Evolutionary conservation across 495 filamentous ascomycete species (phyloP), one percentile per base, ranked within the genome.

Genomic region (Hyaloscypha bicolor): DNA sequence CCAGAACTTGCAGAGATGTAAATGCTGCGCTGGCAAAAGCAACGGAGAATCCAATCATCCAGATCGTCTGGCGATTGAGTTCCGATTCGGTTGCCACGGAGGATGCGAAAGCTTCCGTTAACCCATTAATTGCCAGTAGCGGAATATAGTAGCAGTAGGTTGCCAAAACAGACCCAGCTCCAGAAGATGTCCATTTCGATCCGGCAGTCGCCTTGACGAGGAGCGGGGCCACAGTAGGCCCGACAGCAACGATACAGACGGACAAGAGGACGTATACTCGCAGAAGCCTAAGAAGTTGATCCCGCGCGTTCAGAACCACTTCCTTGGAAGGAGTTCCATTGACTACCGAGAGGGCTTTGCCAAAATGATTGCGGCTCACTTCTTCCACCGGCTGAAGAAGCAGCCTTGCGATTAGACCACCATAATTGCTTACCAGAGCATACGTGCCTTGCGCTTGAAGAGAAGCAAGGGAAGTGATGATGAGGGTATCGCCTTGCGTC

Each of bases 361-460:
- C 91, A 74, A 98, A 97, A 66, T 96, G 85, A 69, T 88, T 92
- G 29, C 96, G 89, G 67, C 89, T 91, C 70, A 89, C 92, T 76
- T 98, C 96, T 73, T 99, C 95, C 71, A 98, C 86, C 11, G 95
- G 95, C 72, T 97, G 95, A 76, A 99, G 95, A 63, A 99, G 78
- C 64, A 97, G 86, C 14, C 95, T 89, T 3, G 96, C 95, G 60
- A 96, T 77, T 3, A 99, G 86, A 9, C 93, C 90, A 51, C 96
- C 95, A 80, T 99, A 99, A 74, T 97, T 97, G 60, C 91, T 89
- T 33, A 94, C 95, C 3, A 99, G 82, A 0, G 93, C 91, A 77
- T 98, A 99, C 21, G 92, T 88, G n/a, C 95, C 95, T 79, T 98
- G 94, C 12, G 93, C 90, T 45, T 84, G 80, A 6, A 93, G 83